Percentiles rank a stretch among this genome's conserved stretches.
Conservation (phyloP, 139 green algal species). For the Coelastrella sp. region DNA sequence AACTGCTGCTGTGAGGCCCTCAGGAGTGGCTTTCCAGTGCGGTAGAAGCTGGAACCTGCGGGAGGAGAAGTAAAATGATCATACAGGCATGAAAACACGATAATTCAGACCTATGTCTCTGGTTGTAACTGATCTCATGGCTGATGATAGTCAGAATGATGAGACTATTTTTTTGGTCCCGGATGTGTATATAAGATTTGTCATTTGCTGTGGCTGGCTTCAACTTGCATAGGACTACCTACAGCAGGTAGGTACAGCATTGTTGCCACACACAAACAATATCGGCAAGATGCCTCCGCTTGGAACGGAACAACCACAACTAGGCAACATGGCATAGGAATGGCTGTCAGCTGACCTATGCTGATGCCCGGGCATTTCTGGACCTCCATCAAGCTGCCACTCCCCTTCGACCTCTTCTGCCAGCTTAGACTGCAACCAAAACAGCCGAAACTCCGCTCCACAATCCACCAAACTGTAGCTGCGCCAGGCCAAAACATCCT, state of each 20-base stretch:
- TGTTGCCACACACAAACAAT: too few relatives aligned
- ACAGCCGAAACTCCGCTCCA: constrained; percentile 83
- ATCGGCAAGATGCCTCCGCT: too few relatives aligned
- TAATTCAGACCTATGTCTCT: neutral
- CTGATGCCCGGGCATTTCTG: neutral
- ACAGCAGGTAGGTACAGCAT: too few relatives aligned
- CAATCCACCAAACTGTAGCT: constrained; percentile 87
- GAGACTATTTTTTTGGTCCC: too few relatives aligned
- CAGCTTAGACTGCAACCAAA: constrained; percentile 58
- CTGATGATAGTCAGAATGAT: too few relatives aligned
- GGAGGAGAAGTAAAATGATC: too few relatives aligned
- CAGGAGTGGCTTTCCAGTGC: constrained; percentile 43
- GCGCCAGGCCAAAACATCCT: constrained; percentile 92
- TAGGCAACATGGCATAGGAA: too few relatives aligned
- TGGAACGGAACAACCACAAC: neutral
- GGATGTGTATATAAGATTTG: too few relatives aligned
- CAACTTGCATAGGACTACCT: too few relatives aligned
- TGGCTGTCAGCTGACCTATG: neutral
- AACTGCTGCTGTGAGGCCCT: constrained; percentile 55
- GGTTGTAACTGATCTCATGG: neutral
- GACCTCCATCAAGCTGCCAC: constrained; percentile 3
- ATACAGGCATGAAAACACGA: neutral
- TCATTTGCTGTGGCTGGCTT: too few relatives aligned
- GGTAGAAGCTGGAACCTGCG: constrained; percentile 52
- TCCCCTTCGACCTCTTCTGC: constrained; percentile 8